Base-by-base conservation (phyloP, 306 rosid species). In the Sesbania bispinosa region DNA sequence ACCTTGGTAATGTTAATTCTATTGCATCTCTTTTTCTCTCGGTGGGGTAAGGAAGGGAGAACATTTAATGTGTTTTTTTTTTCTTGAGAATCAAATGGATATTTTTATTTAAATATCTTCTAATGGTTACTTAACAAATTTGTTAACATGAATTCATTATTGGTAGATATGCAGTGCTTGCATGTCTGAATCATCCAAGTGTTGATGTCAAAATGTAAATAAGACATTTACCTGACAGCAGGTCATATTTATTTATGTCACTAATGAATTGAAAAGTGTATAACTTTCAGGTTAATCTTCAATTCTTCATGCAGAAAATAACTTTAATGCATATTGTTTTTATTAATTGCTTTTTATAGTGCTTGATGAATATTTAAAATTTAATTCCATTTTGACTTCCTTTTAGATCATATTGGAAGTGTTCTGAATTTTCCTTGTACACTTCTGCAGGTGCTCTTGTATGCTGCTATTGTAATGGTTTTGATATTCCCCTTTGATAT, bases 401-500 rank as follows among this genome's bases (percentile, higher is more conserved):
- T 48, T 53, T 78, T 67, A 70, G 57, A 43, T 59, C 78, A 20
- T 70, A 13, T 63, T 48, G 41, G 15, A 69, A 62, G 69, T 72
- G 35, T 78, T 43, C 30, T 85, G 63, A 88, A 55, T 75, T 67
- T 82, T 58, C 71, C 69, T 42, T 62, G 36, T 73, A 58, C 77
- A 73, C 39, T 69, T 66, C 67, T 89, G 85, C 96, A 95, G 97
- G 99, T 95, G 64, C 93, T 95, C 77, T 84, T 95, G 78, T 95
- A 95, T 79, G 83, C 89, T 75, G 96, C 87, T 57, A 82, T 87
- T 69, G 90, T 81, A 20, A 71, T 95, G 89, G 35, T 89, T 80
- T 81, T 92, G 89, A 82, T 92, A 80, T 95, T 92, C 79, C 97
- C 99, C 33, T 95, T 91, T 73, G 99, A 95, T 63, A 88, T 95